These are phyloP conservation scores for Neofusicoccum cordaticola DNA, from an alignment of 2,329 filamentous ascomycete species.

Conservation along the genomic window DNA sequence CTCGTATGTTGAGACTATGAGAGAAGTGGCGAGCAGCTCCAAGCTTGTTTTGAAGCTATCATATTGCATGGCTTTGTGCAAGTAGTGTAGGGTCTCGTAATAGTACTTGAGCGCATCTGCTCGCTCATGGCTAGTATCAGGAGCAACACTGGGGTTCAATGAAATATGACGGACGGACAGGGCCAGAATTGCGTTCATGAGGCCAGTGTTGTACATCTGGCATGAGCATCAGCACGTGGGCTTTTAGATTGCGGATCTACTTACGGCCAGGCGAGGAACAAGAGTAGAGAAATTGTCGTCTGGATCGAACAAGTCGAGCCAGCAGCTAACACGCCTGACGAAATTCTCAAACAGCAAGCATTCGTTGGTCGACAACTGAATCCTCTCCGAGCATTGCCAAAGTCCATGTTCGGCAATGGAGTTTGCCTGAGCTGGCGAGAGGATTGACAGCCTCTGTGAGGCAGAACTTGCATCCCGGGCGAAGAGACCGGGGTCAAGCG, in stretches of 20 bases:
- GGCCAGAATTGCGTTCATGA: slow-evolving; percentile 59
- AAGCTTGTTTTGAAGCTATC: slow-evolving; percentile 56
- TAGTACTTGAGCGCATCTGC: slow-evolving; percentile 53
- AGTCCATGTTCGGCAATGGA: background rate
- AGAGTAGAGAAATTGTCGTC: slow-evolving; percentile 36
- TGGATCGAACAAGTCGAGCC: slow-evolving; percentile 47
- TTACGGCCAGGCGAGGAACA: slow-evolving; percentile 26
- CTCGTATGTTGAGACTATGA: slow-evolving; percentile 63
- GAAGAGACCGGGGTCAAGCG: background rate
- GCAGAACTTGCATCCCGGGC: background rate
- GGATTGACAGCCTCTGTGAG: background rate
- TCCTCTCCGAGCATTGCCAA: slow-evolving; percentile 6
- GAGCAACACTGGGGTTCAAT: slow-evolving; percentile 30
- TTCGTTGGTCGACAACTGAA: background rate
- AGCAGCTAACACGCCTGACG: slow-evolving; percentile 35
- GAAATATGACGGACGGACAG: slow-evolving; percentile 53
- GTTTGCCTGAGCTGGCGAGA: background rate
- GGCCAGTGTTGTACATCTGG: slow-evolving; percentile 50
- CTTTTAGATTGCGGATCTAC: background rate
- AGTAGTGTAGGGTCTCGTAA: slow-evolving; percentile 61
- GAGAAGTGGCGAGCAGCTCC: slow-evolving; percentile 58
- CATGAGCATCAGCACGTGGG: background rate
- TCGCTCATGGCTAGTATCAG: slow-evolving; percentile 23
- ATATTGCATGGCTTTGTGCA: slow-evolving; percentile 59
- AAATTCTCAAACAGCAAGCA: slow-evolving; percentile 38